Evolutionary conservation across 2,329 filamentous ascomycete genomes (phyloP).

Genomic region (Aspergillus brunneoviolaceus): DNA sequence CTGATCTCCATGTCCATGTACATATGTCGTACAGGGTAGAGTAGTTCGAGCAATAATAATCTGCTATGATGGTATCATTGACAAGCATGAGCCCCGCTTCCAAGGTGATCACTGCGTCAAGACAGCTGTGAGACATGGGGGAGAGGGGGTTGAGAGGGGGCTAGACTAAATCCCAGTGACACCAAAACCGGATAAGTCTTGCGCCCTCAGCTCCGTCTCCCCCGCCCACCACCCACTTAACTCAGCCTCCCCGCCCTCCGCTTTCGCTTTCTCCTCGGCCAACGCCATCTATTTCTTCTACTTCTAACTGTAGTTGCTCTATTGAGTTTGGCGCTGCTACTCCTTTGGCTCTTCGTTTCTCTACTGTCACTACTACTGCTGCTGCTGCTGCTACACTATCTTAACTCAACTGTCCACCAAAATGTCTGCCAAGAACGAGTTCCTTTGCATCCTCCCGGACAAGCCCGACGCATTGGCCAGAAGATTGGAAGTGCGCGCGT

Average conservation of each 20-base stretch:
- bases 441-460: slow-evolving; percentile 69
- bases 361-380: neutral
- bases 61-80: neutral
- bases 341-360: neutral
- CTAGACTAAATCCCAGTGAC: neutral
- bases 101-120: neutral
- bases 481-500: slow-evolving; percentile 53
- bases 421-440: slow-evolving; percentile 55
- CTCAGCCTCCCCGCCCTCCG: neutral
- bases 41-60: neutral
- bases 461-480: slow-evolving; percentile 60
- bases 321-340: too few species aligned
- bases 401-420: neutral
- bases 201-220: neutral
- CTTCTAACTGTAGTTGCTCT: too few species aligned
- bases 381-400: neutral
- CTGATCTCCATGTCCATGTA: neutral
- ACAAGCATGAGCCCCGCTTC: neutral
- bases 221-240: neutral
- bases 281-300: neutral
- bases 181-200: neutral
- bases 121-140: neutral
- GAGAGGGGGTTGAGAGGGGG: neutral
- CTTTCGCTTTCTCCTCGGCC: slow-evolving; percentile 1
- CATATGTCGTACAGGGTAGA: neutral